Base-by-base conservation (phyloP, 2,329 filamentous ascomycete genomes). In the Allantophomopsis cytisporea region DNA sequence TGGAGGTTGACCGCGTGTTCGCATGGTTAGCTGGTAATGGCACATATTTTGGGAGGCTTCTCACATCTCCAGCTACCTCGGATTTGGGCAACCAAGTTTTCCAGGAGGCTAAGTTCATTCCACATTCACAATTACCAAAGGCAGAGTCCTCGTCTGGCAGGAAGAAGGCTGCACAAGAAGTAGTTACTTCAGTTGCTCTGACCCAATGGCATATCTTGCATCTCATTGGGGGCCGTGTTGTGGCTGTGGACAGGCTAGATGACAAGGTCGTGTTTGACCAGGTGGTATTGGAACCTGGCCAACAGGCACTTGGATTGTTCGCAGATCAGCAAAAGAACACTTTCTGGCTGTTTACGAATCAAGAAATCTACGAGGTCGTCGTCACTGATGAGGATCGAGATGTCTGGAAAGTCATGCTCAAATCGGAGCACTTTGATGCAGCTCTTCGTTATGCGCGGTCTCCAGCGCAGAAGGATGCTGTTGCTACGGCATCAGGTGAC, bases 321-420 rank as follows among this genome's bases (percentile, higher is more conserved):
- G 80, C 89, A 7, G 91, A 98, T 58, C 73, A 83, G 44, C 89
- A 91, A 58, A 94, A 95, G 65, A 93, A 89, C 53, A 98, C 91
- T 0, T 95, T 89, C 55, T 98, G 93, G 91, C 71, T 98, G 2
- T 94, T 96, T 54, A 96, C 89, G 1, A 73, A 76, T 0, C 73
- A 84, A 41, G 87, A 94, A 52, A 94, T 98, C 38, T 95, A 87
- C 50, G 91, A 98, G 61, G 81, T 98, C 42, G 83, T 91, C 11
- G 81, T 89, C 11, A 81, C 79, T 35, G 85, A 96, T 41, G 91
- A 98, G 58, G 84, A 88, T 49, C 69, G 91, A 48, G 84, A 96
- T 56, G 76, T 96, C 13, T 98, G 91, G 91, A 85, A 85, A 55
- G 85, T 96, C 39, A 83, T 96, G 76, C 70, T 95, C 42, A 75